These are phyloP conservation scores for Marasmius oreades DNA, from an alignment of 1,284 basidiomycete species.

Conservation along the genomic window DNA sequence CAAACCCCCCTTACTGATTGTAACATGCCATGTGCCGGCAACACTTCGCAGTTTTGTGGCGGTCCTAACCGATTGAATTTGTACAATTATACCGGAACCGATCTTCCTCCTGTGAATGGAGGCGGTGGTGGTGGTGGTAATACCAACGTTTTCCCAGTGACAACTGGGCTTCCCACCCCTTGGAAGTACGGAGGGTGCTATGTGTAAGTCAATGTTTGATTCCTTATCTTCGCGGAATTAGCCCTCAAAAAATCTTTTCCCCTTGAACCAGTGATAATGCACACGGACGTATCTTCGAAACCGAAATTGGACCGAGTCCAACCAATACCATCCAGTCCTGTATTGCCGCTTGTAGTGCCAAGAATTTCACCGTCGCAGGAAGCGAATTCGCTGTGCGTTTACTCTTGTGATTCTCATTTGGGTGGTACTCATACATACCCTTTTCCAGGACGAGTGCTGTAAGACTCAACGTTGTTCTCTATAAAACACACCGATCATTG, in stretches of 20 bases:
- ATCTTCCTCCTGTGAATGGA: conserved; percentile 40
- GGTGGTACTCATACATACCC: conserved; percentile 7
- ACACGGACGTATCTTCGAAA: conserved; percentile 44
- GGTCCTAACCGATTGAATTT: conserved; percentile 56
- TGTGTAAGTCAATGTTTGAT: conserved; percentile 39
- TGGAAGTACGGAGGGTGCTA: conserved; percentile 55
- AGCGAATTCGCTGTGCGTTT: conserved; percentile 37
- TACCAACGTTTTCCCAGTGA: conserved; percentile 41
- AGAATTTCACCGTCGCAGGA: conserved; percentile 47
- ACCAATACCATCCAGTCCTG: conserved; percentile 44
- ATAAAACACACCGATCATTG: background rate
- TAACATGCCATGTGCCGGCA: conserved; percentile 45
- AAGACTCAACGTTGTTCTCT: conserved; percentile 22
- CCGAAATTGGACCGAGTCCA: conserved; percentile 27
- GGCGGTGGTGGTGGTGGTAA: conserved; percentile 33
- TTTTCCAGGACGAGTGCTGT: conserved; percentile 51
- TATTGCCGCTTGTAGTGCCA: conserved; percentile 37
- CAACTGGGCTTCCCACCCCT: conserved; percentile 40
- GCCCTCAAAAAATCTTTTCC: conserved; percentile 1
- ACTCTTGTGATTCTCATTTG: background rate
- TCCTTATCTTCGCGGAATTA: background rate
- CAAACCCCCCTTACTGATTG: conserved; percentile 46
- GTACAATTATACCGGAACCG: conserved; percentile 63
- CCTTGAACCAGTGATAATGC: conserved; percentile 50
- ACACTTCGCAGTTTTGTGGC: conserved; percentile 53